Base-by-base conservation (phyloP, 1,284 basidiomycete genomes). In the Cutaneotrichosporon sp. region DNA sequence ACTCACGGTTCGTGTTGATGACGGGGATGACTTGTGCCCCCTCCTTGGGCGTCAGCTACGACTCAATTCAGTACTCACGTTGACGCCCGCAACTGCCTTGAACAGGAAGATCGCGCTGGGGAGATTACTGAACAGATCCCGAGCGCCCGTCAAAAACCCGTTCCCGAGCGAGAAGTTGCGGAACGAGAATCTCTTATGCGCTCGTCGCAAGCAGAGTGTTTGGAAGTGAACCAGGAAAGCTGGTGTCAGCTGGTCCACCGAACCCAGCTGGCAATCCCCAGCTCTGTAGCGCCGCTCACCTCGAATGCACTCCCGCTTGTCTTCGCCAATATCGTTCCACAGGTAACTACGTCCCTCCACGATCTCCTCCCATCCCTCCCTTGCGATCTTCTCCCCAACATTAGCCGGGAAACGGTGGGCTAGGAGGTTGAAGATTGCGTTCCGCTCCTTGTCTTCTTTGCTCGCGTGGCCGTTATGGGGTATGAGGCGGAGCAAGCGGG, bases 41-140 rank as follows among this genome's bases (percentile, higher is more conserved):
- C 4, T 64, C 52, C 62, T 67, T 45, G 10, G 5, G 24, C 1
- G 46, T 60, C 41, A 60, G 51, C 27, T 10, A 7, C 4, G 12
- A 4, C 3, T 6, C 24, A 25, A 7, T 2, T 5, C 10, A 5
- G 37, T 17, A 60, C 65, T 55, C 49, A 68, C 65, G 31, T 71
- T 68, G 5, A 79, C 78, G 11, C 84, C 88, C 0, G 92, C 93
- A 51, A 97, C 87, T 0, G 90, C 88, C 19, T 90, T 87, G 71
- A 98, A 97, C 34, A 97, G 77, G 72, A 97, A 98, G 61, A 98
- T 92, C 10, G 93, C 91, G 4, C 90, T 92, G 19, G 93, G 88
- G 8, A 94, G 78, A 19, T 89, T 92, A 8, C 88, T 84, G 67
- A 94, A 90, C 74, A 93, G 89, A 46, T 78, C 83, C 61, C 88